These are phyloP conservation scores for Volutella citrinella DNA, from an alignment of 2,329 filamentous ascomycete species.

Conservation along the genomic window DNA sequence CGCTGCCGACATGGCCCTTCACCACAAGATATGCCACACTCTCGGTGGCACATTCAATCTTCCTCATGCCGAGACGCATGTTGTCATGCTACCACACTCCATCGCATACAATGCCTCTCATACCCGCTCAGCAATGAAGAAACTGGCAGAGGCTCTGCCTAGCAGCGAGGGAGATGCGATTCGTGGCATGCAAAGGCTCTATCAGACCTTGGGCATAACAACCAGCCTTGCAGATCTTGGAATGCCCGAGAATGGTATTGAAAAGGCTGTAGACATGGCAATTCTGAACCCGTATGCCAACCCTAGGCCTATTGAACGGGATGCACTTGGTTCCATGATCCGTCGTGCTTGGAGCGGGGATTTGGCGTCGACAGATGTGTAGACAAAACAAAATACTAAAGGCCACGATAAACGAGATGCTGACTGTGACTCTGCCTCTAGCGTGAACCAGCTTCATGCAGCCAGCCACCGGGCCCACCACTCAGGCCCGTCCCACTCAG, in stretches of 20 bases:
- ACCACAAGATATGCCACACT: slow-evolving; percentile 27
- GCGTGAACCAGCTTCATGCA: no score
- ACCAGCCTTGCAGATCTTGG: slow-evolving; percentile 51
- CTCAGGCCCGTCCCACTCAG: no score
- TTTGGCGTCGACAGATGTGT: no score
- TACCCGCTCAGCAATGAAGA: slow-evolving; percentile 49
- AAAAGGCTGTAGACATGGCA: slow-evolving; percentile 56
- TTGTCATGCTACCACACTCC: slow-evolving; percentile 56
- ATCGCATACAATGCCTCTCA: slow-evolving; percentile 59
- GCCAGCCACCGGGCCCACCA: no score
- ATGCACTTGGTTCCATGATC: slow-evolving; percentile 51
- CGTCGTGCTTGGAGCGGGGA: slow-evolving; percentile 58
- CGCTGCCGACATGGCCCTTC: not conserved
- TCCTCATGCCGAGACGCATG: slow-evolving; percentile 2
- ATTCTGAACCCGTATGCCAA: slow-evolving; percentile 58
- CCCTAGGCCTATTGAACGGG: slow-evolving; percentile 50
- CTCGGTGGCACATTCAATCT: slow-evolving; percentile 48
- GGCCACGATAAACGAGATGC: no score
- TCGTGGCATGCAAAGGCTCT: slow-evolving; percentile 52
- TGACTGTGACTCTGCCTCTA: no score
- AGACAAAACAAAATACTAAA: no score
- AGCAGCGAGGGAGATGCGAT: slow-evolving; percentile 56
- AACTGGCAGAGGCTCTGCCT: slow-evolving; percentile 52
- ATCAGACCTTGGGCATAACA: slow-evolving; percentile 50
- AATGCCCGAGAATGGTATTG: slow-evolving; percentile 57